Evolutionary conservation across 305 asterid genomes (phyloP).

Genomic region (Fraxinus nigra): DNA sequence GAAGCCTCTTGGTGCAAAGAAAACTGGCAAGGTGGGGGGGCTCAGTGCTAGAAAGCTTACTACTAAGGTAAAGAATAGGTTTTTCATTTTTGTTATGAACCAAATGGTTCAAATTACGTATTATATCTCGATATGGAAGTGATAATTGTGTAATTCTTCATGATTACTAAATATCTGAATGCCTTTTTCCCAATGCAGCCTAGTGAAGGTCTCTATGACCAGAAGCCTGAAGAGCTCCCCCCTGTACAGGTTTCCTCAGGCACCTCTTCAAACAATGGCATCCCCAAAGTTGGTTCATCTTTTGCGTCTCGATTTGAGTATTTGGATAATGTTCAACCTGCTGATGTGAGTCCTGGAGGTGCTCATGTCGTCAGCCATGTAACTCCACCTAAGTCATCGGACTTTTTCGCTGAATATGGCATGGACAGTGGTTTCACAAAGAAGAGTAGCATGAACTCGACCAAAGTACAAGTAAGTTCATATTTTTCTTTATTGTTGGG

Average conservation of each 20-base stretch:
- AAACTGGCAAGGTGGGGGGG: constrained; percentile 81
- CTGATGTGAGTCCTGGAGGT: constrained; percentile 66
- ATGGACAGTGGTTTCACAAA: constrained; percentile 85
- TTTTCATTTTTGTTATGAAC: not conserved
- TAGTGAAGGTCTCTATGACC: constrained; percentile 91
- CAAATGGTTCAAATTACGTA: constrained; percentile 2
- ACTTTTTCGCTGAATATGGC: constrained; percentile 89
- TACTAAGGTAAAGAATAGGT: constrained; percentile 47
- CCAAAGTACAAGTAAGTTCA: constrained; percentile 74
- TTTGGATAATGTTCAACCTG: constrained; percentile 53
- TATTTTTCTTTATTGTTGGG: not conserved
- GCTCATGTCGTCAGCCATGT: constrained; percentile 60
- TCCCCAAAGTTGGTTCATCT: constrained; percentile 34
- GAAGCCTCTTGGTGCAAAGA: constrained; percentile 79
- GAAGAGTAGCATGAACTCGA: constrained; percentile 58
- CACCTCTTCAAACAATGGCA: constrained; percentile 34
- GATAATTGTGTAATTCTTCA: constrained; percentile 11
- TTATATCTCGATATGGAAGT: not conserved
- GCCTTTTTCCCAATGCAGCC: constrained; percentile 49
- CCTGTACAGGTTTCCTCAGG: constrained; percentile 58
- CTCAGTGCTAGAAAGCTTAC: constrained; percentile 93
- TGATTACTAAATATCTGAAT: constrained; percentile 12
- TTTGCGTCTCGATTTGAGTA: constrained; percentile 55
- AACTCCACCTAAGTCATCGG: constrained; percentile 69
- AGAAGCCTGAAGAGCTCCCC: constrained; percentile 76